A percentile compares a stretch with the other conserved stretches of the same genome.
Conservation (phyloP, 768 basidiomycete species). For the Trametes coccinea region DNA sequence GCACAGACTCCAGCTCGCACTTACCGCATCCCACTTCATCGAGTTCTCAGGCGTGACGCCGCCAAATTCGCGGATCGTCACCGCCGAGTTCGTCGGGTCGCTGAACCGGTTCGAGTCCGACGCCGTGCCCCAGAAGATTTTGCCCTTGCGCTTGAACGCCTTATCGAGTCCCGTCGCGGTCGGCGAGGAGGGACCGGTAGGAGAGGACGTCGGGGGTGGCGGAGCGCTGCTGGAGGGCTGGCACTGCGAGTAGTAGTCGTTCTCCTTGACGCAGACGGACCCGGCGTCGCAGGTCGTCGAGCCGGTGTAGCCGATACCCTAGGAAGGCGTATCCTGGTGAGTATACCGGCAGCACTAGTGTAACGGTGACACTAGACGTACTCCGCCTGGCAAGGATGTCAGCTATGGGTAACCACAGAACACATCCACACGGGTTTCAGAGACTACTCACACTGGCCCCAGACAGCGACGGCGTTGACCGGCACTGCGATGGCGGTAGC, state of each 20-base stretch:
- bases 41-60: conserved; percentile 37
- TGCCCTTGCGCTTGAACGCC: conserved; percentile 29
- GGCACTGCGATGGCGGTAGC: conserved; percentile 21
- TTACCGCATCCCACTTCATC: conserved; percentile 36
- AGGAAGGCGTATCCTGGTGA: not conserved
- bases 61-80: conserved; percentile 33
- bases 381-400: conserved; percentile 27
- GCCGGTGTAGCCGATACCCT: conserved; percentile 36
- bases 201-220: conserved; percentile 13
- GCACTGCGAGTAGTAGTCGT: conserved; percentile 39
- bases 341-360: not conserved
- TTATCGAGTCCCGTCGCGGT: conserved; percentile 29
- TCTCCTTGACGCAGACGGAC: conserved; percentile 32
- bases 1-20: not conserved
- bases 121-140: conserved; percentile 34
- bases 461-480: conserved; percentile 35
- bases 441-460: conserved; percentile 38
- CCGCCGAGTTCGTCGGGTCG: conserved; percentile 27
- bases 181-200: conserved; percentile 20
- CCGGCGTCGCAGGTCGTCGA: conserved; percentile 39
- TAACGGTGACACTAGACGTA: not conserved
- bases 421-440: not conserved
- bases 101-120: conserved; percentile 31
- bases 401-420: not conserved
- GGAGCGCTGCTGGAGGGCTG: conserved; percentile 29